Evolutionary conservation across 2,329 filamentous ascomycete genomes (phyloP), one percentile per base, ranked within the genome.

Genomic region (Tolypocladium amazonense): DNA sequence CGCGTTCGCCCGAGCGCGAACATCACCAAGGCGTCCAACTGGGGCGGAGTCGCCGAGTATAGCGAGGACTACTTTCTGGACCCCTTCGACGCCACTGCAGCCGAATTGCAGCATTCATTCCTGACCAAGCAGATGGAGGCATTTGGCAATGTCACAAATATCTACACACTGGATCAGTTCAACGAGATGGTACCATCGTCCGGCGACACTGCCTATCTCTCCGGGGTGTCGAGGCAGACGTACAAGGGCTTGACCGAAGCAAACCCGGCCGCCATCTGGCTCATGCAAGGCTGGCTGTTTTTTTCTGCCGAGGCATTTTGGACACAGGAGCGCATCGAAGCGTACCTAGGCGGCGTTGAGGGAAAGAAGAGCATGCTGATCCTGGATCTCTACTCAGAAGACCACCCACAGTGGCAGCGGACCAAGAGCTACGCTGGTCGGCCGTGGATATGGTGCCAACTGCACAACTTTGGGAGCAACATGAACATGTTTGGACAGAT

Each of bases 281-380:
- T 82, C 62, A 76, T 83, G 63, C 79, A 82, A 63, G 75, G 77
- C 20, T 81, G 78, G 71, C 70, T 83, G 1, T 83, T 82, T 66
- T 77, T 72, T 30, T 72, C 72, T 3, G 76, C 73, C 45, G 65
- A 65, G 0, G 68, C 70, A 25, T 78, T 79, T 62, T 79, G 78
- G 76, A 77, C 74, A 8, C 65, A 74, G 27, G 71, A 72, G 5
- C 71, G 78, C 8, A 72, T 81, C 9, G 73, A 80, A 58, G 79
- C 80, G 1, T 82, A 78, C 65, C 70, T 82, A 0, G 73, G 73
- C 14, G 79, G 79, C 1, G 75, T 81, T 1, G 66, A 72, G 1
- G 65, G 69, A 0, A 64, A 79, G 57, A 56, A 66, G 0, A 77
- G 80, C 60, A 79, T 82, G 77, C 61, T 82, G 39, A 72, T 82